These are phyloP conservation scores for Botrytis fragariae DNA, from an alignment of 2,329 filamentous ascomycete species.

Conservation along the genomic window DNA sequence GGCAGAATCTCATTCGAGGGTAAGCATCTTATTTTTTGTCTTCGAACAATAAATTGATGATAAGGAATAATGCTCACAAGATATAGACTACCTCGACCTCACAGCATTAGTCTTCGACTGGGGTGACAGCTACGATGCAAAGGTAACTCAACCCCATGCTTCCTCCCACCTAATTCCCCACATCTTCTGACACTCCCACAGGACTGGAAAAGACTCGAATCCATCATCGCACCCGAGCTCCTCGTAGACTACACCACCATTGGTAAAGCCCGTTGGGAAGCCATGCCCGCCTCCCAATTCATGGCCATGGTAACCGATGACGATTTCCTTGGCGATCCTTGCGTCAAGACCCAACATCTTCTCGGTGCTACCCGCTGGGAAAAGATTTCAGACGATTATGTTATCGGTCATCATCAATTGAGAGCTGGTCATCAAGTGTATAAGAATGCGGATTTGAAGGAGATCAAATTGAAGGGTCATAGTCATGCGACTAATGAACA, in stretches of 20 bases:
- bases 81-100: slow-evolving; percentile 50
- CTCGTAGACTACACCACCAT: slow-evolving; percentile 63
- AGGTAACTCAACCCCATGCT: slow-evolving; percentile 36
- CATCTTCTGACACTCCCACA: slow-evolving; percentile 16
- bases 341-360: slow-evolving; percentile 64
- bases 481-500: slow-evolving; percentile 34
- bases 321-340: slow-evolving; percentile 58
- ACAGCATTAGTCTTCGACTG: slow-evolving; percentile 55
- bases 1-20: slow-evolving; percentile 20
- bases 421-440: slow-evolving; percentile 32
- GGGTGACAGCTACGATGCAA: slow-evolving; percentile 65
- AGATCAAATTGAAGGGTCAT: slow-evolving; percentile 31
- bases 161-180: neutral
- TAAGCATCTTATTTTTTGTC: neutral
- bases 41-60: neutral
- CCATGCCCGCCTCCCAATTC: slow-evolving; percentile 61
- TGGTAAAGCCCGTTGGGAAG: slow-evolving; percentile 58
- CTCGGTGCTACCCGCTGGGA: slow-evolving; percentile 59
- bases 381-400: slow-evolving; percentile 55
- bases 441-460: slow-evolving; percentile 24
- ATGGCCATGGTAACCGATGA: slow-evolving; percentile 57
- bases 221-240: slow-evolving; percentile 32
- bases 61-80: neutral
- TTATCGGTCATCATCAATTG: slow-evolving; percentile 47
- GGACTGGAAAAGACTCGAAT: slow-evolving; percentile 32